Evolutionary conservation across 352 stramenopile species (phyloP).

Genomic region (Aphanomyces euteiches): DNA sequence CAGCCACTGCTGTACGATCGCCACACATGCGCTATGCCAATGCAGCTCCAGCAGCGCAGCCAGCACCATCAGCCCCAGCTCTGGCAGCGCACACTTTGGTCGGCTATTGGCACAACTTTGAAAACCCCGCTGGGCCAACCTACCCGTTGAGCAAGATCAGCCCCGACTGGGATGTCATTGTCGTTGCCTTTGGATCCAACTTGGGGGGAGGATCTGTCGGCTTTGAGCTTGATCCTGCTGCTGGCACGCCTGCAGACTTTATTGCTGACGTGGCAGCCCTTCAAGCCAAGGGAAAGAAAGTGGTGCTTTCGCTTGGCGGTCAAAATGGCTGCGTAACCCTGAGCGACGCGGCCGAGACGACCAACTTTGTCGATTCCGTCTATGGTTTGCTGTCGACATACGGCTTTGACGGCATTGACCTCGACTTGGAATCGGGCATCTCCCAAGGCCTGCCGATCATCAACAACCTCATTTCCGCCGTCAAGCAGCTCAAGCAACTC

Average conservation of each 20-base stretch:
- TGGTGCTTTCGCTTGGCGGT: slow-evolving; percentile 23
- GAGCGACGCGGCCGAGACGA: background rate
- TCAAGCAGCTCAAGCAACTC: slow-evolving; percentile 20
- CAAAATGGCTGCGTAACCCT: slow-evolving; percentile 21
- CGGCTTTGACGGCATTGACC: slow-evolving; percentile 28
- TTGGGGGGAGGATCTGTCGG: background rate
- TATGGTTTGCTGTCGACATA: slow-evolving; percentile 8
- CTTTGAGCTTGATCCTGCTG: slow-evolving; percentile 11
- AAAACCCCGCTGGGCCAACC: slow-evolving; percentile 13
- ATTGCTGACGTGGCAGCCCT: slow-evolving; percentile 16
- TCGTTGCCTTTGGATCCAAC: slow-evolving; percentile 22
- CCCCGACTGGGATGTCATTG: slow-evolving; percentile 25
- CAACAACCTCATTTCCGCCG: slow-evolving; percentile 26
- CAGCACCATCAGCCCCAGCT: background rate
- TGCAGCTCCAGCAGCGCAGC: background rate
- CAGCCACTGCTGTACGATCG: too few relatives aligned
- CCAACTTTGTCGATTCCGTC: slow-evolving; percentile 14
- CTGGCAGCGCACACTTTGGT: slow-evolving; percentile 21
- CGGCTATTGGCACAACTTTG: slow-evolving; percentile 29
- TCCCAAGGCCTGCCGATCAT: slow-evolving; percentile 27
- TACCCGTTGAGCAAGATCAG: slow-evolving; percentile 19
- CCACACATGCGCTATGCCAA: background rate
- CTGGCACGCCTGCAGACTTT: slow-evolving; percentile 16
- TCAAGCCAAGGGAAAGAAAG: slow-evolving; percentile 17
- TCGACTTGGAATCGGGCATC: slow-evolving; percentile 22